These are phyloP conservation scores for Vanrija pseudolonga DNA, from an alignment of 1,284 basidiomycete species.

Conservation along the genomic window DNA sequence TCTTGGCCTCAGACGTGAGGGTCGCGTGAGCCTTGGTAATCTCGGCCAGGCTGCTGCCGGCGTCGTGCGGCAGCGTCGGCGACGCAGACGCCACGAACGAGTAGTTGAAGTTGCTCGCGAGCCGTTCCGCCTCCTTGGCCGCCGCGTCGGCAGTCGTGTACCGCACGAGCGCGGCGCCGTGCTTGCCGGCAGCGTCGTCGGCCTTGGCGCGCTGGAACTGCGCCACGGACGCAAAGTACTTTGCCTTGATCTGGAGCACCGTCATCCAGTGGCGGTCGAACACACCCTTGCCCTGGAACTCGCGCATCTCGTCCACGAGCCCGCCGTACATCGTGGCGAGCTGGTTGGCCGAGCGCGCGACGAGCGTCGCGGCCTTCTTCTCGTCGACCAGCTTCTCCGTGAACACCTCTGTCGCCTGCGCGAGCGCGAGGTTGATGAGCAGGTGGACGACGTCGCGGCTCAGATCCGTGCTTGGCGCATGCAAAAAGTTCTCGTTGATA, in stretches of 20 bases:
- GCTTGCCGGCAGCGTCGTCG: conserved; percentile 70
- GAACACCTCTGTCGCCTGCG: conserved; percentile 94
- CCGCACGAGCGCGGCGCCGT: conserved; percentile 82
- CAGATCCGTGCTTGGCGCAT: conserved; percentile 96
- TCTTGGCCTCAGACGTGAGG: conserved; percentile 70
- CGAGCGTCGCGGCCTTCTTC: conserved; percentile 74
- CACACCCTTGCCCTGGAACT: conserved; percentile 91
- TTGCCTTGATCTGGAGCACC: conserved; percentile 71
- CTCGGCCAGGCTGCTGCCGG: conserved; percentile 70
- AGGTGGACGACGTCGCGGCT: conserved; percentile 92
- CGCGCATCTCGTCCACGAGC: conserved; percentile 84
- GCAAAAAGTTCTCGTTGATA: conserved; percentile 99
- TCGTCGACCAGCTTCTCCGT: conserved; percentile 90
- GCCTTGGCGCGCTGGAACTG: conserved; percentile 83
- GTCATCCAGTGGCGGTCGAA: conserved; percentile 91
- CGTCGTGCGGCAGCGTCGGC: conserved; percentile 83
- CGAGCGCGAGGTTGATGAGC: conserved; percentile 76
- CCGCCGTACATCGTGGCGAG: conserved; percentile 73
- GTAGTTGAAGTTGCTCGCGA: conserved; percentile 67
- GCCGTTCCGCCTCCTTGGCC: conserved; percentile 78
- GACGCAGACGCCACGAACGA: conserved; percentile 67
- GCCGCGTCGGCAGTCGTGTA: conserved; percentile 72
- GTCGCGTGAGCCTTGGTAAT: conserved; percentile 79
- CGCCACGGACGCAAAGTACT: conserved; percentile 78
- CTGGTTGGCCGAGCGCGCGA: conserved; percentile 82